phyloP scores from a whole-genome alignment of 257 asterid species.

The Fraxinus quadrangulata region DNA sequence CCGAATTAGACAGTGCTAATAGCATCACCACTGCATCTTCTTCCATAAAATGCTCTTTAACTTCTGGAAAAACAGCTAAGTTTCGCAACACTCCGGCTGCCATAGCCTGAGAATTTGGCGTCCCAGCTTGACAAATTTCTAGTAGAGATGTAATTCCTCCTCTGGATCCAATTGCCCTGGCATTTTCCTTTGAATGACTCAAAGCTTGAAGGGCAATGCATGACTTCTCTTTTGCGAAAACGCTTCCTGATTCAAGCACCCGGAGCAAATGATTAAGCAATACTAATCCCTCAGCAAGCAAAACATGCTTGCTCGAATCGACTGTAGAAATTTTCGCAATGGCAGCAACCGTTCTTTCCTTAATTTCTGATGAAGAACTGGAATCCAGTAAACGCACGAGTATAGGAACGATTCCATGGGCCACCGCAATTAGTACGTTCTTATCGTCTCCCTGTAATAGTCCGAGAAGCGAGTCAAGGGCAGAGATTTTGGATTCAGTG shows the following conservation, averaged over 20 bases:
- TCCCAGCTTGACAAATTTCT: constrained; percentile 74
- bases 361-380: constrained; percentile 62
- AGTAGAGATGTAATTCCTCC: constrained; percentile 84
- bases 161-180: constrained; percentile 86
- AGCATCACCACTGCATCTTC: constrained; percentile 55
- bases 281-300: constrained; percentile 67
- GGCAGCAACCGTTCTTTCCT: constrained; percentile 69
- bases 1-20: constrained; percentile 57
- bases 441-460: constrained; percentile 78
- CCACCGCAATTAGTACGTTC: constrained; percentile 67
- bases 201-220: constrained; percentile 64
- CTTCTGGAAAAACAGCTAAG: constrained; percentile 56
- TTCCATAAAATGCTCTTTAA: constrained; percentile 64
- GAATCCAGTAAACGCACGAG: constrained; percentile 72
- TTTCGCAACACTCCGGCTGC: constrained; percentile 74
- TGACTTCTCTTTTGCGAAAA: constrained; percentile 76
- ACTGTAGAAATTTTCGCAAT: constrained; percentile 72
- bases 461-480: constrained; percentile 65
- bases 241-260: constrained; percentile 86
- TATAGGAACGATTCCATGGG: constrained; percentile 79
- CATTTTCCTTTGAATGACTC: constrained; percentile 78
- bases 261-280: constrained; percentile 66
- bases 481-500: constrained; percentile 64
- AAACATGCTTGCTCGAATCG: constrained; percentile 61
- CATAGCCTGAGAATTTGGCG: constrained; percentile 81